phyloP scores from a whole-genome alignment of 2,329 filamentous ascomycete species.

The Colletotrichum lentis region DNA sequence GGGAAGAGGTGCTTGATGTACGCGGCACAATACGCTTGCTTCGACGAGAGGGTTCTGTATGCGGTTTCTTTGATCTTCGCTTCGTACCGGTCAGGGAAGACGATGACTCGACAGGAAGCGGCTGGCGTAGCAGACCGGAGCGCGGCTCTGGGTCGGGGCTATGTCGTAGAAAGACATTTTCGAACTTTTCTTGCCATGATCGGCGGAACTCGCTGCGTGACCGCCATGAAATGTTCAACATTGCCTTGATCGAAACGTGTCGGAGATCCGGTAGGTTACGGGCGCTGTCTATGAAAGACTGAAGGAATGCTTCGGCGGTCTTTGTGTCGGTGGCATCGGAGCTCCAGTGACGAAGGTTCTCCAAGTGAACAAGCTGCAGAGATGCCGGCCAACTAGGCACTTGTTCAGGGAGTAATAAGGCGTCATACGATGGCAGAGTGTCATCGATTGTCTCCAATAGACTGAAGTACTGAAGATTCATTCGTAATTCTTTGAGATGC shows the following conservation, averaged over 20 bases:
- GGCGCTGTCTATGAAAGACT: conserved; percentile 78
- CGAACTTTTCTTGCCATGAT: conserved; percentile 77
- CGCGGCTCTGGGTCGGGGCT: conserved; percentile 50
- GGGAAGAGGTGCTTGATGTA: conserved; percentile 41
- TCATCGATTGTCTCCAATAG: conserved; percentile 73
- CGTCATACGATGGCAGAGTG: conserved; percentile 77
- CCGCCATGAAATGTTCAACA: conserved; percentile 82
- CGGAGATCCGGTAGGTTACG: conserved; percentile 72
- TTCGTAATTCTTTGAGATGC: conserved; percentile 71
- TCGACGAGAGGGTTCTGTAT: conserved; percentile 46
- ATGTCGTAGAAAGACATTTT: conserved; percentile 69
- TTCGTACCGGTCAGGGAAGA: background rate
- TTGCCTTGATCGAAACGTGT: conserved; percentile 75
- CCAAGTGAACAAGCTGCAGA: conserved; percentile 76
- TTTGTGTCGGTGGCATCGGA: conserved; percentile 69
- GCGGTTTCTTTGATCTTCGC: conserved; percentile 27
- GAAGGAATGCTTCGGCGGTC: conserved; percentile 79
- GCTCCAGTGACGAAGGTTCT: conserved; percentile 79
- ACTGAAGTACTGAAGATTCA: conserved; percentile 83
- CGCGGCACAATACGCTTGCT: conserved; percentile 50
- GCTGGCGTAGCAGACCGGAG: conserved; percentile 41
- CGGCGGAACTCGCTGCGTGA: conserved; percentile 81
- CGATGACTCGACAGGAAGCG: background rate
- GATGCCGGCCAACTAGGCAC: conserved; percentile 80
- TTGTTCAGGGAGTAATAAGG: conserved; percentile 69